Evolutionary conservation across 177 flowering plant genomes (phyloP), one percentile per base, ranked within the genome.

Genomic region (Vitis hybrid): DNA sequence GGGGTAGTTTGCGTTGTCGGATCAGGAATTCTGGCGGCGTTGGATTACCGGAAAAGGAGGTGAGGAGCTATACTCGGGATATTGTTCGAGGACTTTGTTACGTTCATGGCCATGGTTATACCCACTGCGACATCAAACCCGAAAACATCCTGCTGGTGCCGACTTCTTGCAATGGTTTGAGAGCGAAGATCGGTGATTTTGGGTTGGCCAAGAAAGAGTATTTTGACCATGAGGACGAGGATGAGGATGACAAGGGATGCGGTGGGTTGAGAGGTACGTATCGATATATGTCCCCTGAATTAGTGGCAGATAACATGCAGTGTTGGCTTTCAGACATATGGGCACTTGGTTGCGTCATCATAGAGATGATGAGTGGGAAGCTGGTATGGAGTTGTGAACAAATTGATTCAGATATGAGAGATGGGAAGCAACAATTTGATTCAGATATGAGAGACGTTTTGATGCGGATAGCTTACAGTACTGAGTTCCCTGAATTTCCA

Each of bases 281-380:
- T 5, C 5, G 6, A 0, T 61, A 31, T 7, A 22, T 61, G 48
- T 61, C 63, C 10, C 63, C 63, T 8, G 49, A 61, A 34, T 1
- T 26, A 61, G 18, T 61, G 13, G 2, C 6, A 13, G 4, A 29
- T 2, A 29, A 61, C 3, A 26, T 61, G 15, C 48, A 12, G 48
- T n/a, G n/a, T 7, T 3, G 49, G 5, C 49, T 48, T 5, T 45
- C 49, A 16, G 63, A 61, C 6, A 61, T 61, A 34, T 61, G 63
- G 63, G 63, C 63, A 0, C 63, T 61, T 39, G 45, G 45, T 1
- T 39, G 45, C 5, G 45, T 39, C 5, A 0, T 39, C 5, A 39
- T 39, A 39, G 63, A 61, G 19, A 61, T 61, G 63, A 12, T 61
- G 63, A 61, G 20, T 2, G 50, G 64, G 10, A 39, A 61, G 64